Conservation (phyloP, 75 land plant species). For the Azolla pinnata region DNA sequence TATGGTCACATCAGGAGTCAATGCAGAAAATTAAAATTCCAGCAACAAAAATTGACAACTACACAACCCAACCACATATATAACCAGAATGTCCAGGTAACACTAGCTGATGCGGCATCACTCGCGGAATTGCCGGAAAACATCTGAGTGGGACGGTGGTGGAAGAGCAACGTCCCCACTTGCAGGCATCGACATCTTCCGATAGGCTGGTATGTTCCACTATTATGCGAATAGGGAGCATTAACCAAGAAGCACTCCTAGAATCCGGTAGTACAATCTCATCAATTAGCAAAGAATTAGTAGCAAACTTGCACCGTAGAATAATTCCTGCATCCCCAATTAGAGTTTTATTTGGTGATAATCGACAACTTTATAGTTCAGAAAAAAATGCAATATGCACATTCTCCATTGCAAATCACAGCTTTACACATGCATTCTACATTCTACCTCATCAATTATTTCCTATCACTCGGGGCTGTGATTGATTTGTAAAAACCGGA, state of each 20-base stretch:
- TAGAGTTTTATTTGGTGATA: not conserved
- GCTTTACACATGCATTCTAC: not conserved
- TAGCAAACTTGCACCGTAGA: not conserved
- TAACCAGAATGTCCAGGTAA: not conserved
- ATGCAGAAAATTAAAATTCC: not conserved
- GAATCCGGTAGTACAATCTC: not conserved
- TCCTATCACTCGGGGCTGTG: not conserved
- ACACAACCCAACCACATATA: not conserved
- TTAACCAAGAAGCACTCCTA: not conserved
- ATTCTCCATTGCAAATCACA: not conserved
- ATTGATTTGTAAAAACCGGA: not conserved
- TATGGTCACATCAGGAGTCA: not conserved
- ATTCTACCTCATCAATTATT: not conserved
- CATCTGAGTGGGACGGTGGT: slow-evolving; percentile 1
- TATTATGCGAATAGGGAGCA: not conserved
- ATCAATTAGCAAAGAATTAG: not conserved
- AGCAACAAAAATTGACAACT: not conserved
- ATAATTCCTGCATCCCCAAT: not conserved
- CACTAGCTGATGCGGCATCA: not conserved
- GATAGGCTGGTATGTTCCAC: not conserved
- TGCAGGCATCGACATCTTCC: not conserved
- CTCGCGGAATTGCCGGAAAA: not conserved
- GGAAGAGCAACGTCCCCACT: not conserved
- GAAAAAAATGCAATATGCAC: not conserved
- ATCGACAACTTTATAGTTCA: not conserved